Base-by-base conservation (phyloP, 495 filamentous ascomycete genomes). In the Podospora conica region DNA sequence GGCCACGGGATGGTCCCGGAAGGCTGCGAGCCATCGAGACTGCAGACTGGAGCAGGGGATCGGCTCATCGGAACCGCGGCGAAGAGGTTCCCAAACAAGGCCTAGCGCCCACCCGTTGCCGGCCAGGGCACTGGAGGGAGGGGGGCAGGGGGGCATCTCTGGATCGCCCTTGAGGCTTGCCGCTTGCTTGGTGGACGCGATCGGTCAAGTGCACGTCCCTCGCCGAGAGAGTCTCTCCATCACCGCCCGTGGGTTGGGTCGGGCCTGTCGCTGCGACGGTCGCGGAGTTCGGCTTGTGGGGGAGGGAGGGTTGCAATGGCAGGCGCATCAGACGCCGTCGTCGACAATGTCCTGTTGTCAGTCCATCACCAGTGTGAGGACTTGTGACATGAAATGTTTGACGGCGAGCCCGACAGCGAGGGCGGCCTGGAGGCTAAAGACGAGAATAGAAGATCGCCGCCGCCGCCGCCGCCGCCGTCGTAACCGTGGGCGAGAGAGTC, bases 31-130 rank as follows among this genome's bases (percentile, higher is more conserved):
- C 59, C 61, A 60, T 23, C 15, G 28, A 25, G 62, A 58, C 61
- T 23, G 66, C 55, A 56, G 56, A 9, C 24, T 12, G n/a, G 54
- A 22, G n/a, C 54, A 57, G 63, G 55, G 22, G 22, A 57, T 57
- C 22, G 54, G 28, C 40, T 48, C 55, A 58, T 64, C 63, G 63
- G 63, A 64, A 64, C 53, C 63, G 55, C 66, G 67, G 63, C 67
- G 67, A 69, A 65, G 63, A 69, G 67, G 63, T 69, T 69, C 67
- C 67, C 67, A 65, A 66, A 65, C 63, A 7, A 61, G 65, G 67
- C 67, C 23, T 69, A 69, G 67, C 55, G 65, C 25, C 22, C 20
- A 53, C 31, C 40, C 40, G 40, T 18, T n/a, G 40, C 40, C 40
- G 40, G 40, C 15, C 31, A 53, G 40, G 40, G 40, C 31, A 53